Conservation (phyloP, 306 rosid species). For the Cucumis hystrix region DNA sequence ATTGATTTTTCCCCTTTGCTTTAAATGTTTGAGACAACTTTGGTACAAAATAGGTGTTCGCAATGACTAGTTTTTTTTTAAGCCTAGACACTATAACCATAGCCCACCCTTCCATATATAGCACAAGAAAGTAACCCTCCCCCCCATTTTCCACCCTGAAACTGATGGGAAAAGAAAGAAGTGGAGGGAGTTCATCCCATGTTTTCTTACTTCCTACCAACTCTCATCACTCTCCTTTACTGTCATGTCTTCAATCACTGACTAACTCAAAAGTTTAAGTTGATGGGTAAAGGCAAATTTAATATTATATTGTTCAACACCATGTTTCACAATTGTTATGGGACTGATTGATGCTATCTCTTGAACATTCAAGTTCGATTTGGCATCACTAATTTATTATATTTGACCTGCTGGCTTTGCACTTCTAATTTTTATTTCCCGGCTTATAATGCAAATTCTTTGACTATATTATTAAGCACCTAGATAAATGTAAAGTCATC, state of each 20-base stretch:
- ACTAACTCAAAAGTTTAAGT: too few relatives aligned
- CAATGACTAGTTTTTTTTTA: neutral
- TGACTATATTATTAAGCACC: neutral
- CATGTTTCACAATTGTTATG: neutral
- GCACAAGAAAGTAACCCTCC: neutral
- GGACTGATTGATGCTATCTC: neutral
- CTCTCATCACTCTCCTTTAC: neutral
- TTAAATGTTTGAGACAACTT: neutral
- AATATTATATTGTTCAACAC: too few relatives aligned
- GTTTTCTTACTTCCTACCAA: neutral
- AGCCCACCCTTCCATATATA: neutral
- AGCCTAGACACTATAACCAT: neutral
- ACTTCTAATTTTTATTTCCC: neutral
- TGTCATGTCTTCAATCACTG: too few relatives aligned
- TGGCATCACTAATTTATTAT: neutral
- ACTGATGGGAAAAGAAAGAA: neutral
- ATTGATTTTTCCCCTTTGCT: neutral
- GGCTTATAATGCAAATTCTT: neutral
- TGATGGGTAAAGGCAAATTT: too few relatives aligned
- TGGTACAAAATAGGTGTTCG: neutral
- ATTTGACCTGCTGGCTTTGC: neutral
- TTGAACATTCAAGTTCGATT: neutral
- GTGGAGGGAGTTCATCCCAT: neutral
- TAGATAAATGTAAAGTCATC: neutral
- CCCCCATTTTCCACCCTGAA: neutral